Conservation (phyloP, 345 rosid species). For the Kernera saxatilis region DNA sequence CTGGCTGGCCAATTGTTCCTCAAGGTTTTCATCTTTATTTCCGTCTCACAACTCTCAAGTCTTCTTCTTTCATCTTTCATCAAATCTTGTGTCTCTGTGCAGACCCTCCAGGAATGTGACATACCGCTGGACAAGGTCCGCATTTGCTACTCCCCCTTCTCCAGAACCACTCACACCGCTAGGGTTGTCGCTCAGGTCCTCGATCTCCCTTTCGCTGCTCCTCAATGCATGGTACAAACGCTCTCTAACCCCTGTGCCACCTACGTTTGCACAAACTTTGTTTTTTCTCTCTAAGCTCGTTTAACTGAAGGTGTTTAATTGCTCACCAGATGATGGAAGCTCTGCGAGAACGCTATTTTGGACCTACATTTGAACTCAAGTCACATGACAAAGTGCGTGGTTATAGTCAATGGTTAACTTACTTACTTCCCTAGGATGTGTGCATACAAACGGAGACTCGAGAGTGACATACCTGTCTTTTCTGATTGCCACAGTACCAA, state of each 20-base stretch:
- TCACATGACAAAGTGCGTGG: constrained; percentile 73
- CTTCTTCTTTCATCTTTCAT: background rate
- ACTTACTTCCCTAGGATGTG: background rate
- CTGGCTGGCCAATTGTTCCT: constrained; percentile 69
- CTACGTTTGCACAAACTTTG: background rate
- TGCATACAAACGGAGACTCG: background rate
- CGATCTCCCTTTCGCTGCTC: constrained; percentile 59
- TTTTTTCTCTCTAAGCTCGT: background rate
- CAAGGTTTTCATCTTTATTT: constrained; percentile 34
- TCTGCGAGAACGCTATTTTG: constrained; percentile 90
- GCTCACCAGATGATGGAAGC: constrained; percentile 55
- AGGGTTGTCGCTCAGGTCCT: constrained; percentile 59
- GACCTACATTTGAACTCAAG: constrained; percentile 73
- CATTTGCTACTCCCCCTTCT: constrained; percentile 87
- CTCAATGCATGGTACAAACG: constrained; percentile 61
- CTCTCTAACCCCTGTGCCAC: background rate
- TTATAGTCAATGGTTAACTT: background rate
- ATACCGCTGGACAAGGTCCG: constrained; percentile 55
- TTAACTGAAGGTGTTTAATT: background rate
- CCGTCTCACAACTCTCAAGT: background rate
- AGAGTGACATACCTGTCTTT: background rate
- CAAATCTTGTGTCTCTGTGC: background rate
- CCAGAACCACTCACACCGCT: constrained; percentile 87
- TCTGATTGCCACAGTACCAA: constrained; percentile 40
- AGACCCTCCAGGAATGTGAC: constrained; percentile 64